These are phyloP conservation scores for Argentina anserina DNA, from an alignment of 306 rosid species.

Conservation along the genomic window DNA sequence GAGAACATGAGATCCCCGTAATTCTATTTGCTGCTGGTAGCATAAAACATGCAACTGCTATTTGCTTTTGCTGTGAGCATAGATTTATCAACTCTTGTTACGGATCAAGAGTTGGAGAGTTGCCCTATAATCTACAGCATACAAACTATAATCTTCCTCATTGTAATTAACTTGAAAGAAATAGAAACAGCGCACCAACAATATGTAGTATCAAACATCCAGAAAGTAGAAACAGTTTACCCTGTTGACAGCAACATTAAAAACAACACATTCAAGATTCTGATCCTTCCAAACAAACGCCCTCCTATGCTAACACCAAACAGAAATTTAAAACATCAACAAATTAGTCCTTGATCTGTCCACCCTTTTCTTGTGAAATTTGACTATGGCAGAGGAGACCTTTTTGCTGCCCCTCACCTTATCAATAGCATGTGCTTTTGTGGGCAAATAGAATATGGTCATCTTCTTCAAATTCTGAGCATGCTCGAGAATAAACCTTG, in stretches of 20 bases:
- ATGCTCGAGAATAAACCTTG: background rate
- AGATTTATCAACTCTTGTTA: too few species aligned
- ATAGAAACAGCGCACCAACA: background rate
- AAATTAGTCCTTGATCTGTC: background rate
- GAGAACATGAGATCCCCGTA: too few species aligned
- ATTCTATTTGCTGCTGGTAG: too few species aligned
- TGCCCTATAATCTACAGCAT: too few species aligned
- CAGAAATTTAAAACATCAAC: background rate
- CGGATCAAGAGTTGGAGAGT: too few species aligned
- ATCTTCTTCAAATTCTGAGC: conserved; percentile 1
- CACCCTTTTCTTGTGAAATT: background rate
- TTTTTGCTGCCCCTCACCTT: background rate
- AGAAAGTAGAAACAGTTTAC: background rate
- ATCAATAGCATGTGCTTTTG: background rate
- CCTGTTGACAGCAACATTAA: background rate
- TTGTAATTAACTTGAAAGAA: too few species aligned
- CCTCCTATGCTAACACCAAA: background rate
- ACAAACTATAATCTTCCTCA: too few species aligned
- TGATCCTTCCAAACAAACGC: background rate
- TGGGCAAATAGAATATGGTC: background rate
- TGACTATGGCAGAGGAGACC: background rate
- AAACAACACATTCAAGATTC: too few species aligned
- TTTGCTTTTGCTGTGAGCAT: too few species aligned
- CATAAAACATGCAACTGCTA: too few species aligned
- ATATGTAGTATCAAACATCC: background rate